phyloP scores from a whole-genome alignment of 2,329 filamentous ascomycete genomes.

The Botryotinia calthae region DNA sequence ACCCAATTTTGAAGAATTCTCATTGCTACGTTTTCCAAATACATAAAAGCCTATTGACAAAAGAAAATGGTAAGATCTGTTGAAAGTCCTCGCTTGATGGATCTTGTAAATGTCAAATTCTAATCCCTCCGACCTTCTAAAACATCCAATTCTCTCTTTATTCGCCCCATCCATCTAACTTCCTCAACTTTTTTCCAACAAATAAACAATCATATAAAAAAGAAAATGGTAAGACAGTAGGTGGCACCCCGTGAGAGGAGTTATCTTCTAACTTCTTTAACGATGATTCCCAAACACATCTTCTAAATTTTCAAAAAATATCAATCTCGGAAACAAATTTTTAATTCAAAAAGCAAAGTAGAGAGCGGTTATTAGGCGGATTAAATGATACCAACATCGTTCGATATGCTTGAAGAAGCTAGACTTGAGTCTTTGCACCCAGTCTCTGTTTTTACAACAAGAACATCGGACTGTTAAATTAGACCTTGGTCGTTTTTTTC shows the following conservation, averaged over 20 bases:
- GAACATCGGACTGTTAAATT: background rate
- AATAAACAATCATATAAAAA: background rate
- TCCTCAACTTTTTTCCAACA: rapidly evolving
- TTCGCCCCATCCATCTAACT: rapidly evolving
- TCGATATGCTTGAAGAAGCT: background rate
- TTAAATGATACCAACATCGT: background rate
- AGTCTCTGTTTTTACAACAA: background rate
- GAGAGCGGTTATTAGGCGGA: background rate
- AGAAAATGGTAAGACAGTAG: background rate
- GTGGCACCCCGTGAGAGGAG: background rate
- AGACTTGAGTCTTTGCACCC: background rate
- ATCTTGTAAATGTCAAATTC: background rate
- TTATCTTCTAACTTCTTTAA: background rate
- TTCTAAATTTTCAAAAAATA: background rate
- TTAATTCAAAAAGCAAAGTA: no score
- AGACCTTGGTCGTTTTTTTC: no score
- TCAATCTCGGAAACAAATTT: background rate
- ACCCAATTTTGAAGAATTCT: background rate
- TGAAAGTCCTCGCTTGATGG: background rate
- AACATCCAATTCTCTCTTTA: background rate
- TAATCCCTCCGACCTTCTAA: background rate
- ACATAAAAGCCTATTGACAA: background rate
- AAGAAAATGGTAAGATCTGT: background rate
- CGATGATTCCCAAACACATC: background rate
- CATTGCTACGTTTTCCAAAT: background rate